Evolutionary conservation across 1,139 yeast genomes (phyloP), one percentile per base, ranked within the genome.

Genomic region (Diutina neorugosa): DNA sequence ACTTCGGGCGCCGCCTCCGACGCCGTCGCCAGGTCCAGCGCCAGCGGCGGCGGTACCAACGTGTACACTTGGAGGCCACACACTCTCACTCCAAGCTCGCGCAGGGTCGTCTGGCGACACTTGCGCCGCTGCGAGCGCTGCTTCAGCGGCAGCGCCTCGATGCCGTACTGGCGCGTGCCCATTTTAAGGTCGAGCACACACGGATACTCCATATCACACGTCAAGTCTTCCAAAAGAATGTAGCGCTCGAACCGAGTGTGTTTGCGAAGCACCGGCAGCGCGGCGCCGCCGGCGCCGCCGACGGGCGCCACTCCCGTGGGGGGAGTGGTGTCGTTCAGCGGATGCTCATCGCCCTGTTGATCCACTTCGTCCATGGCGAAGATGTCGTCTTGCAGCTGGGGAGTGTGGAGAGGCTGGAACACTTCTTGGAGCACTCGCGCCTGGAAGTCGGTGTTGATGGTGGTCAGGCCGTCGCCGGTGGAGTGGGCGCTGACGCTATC

Each of bases 101-200:
- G 74, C 7, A 95, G 84, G 0, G 98, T 91, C 0, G 98, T 93
- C 54, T 74, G 69, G 6, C 77, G 70, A 67, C 98, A 94, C 66
- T 94, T 94, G 55, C 76, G 76, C 44, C 90, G 71, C 67, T 94
- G 98, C 0, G 96, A 87, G 54, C 69, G 66, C 63, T 84, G 88
- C 67, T 94, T 94, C 54, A 81, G 72, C 14, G 69, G 67, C 9
- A 76, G 75, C 0, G 98, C 98, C 60, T 89, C 96, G 16, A 91
- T 85, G n/a, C 99, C 98, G 62, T 93, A 93, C 67, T 94, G 99
- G 54, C 99, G 76, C 0, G 99, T 91, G 1, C 99, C 99, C 98
- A 94, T 93, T 65, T 94, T 94, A 59, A 94, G 74, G 67, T 94
- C 99, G 55, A 94, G 71, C 1, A 93, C 98, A 65, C 97, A 90